Evolutionary conservation across 257 asterid genomes (phyloP), one percentile per base, ranked within the genome.

Genomic region (Ocimum tenuiflorum): DNA sequence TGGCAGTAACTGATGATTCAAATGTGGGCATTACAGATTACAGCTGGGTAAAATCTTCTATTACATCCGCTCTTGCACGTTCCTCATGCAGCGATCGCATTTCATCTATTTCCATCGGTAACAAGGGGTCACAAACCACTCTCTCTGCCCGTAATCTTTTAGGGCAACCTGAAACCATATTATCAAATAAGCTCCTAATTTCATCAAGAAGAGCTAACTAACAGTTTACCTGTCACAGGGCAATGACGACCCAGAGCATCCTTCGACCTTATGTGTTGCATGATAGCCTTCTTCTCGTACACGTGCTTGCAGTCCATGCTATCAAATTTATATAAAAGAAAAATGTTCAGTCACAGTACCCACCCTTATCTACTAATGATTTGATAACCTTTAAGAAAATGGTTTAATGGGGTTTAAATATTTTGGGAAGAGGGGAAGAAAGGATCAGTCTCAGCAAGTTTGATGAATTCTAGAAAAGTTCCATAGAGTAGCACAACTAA

Each of bases 291-390:
- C 80, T 83, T 88, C 65, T 88, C 97, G 68, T 83, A 94, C 60
- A 90, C 74, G 78, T 94, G 99, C 85, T 94, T 94, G 95, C 99
- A 90, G 70, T 90, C 95, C 88, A 73, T 55, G 68, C 99, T 92
- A 80, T 68, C 59, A 39, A 73, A 56, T 14, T 56, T 52, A 60
- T 8, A 43, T 27, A 4, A 39, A 6, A 46, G n/a, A 19, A 22
- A 49, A 46, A 41, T 43, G 18, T 9, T 35, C 17, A 31, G 54
- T 45, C 50, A 61, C 43, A 57, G 39, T 8, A 14, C 47, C n/a
- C n/a, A n/a, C n/a, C n/a, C 27, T 47, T 67, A 29, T 29, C 45
- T 45, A 36, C 17, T 8, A 31, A 35, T 33, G 50, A 45, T 48
- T 47, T 15, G 6, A 8, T 24, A 31, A 31, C 36, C 50, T 23